Base-by-base conservation (phyloP, 116 monocot genomes). In the Iris pallida region DNA sequence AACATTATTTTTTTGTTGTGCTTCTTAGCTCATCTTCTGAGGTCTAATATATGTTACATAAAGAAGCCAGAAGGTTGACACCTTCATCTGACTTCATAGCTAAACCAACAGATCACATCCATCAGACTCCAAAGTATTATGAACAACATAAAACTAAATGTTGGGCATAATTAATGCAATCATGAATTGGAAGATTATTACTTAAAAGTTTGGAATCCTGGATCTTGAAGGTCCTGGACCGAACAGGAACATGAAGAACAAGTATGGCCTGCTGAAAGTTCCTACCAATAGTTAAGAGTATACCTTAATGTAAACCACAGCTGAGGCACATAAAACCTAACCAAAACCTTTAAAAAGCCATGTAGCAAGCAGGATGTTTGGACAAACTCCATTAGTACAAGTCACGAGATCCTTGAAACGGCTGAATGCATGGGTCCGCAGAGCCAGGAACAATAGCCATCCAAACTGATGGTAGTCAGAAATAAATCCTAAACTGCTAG, bases 401-500 rank as follows among this genome's bases (percentile, higher is more conserved):
- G 85, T 85, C 16, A 85, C 85, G 8, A 85, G 73, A 77, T 85
- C 85, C 61, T 76, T 80, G 71, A 74, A 80, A 53, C 74, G 73
- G 45, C 77, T 68, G 19, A 77, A 80, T 63, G 74, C 73, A 70
- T 80, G 85, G 49, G 80, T 57, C 41, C 85, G 75, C 47, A 77
- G 57, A 57, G 77, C 80, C 67, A 85, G 68, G 70, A 85, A 80
- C 42, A 85, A 66, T 19, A 85, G 63, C 85, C 85, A 85, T 56
- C 85, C 85, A 75, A 85, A 85, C 8, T 63, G 77, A 64, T 80
- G 79, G 47, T 64, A 80, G 9, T 80, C 85, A 58, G 85, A 73
- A 59, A 74, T 53, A 58, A 77, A 69, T 62, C 62, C 77, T 3
- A 42, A 20, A 15, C 57, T 72, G 43, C 51, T 16, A 8, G 53